Conservation (phyloP, 495 filamentous ascomycete species). For the Choiromyces venosus region DNA sequence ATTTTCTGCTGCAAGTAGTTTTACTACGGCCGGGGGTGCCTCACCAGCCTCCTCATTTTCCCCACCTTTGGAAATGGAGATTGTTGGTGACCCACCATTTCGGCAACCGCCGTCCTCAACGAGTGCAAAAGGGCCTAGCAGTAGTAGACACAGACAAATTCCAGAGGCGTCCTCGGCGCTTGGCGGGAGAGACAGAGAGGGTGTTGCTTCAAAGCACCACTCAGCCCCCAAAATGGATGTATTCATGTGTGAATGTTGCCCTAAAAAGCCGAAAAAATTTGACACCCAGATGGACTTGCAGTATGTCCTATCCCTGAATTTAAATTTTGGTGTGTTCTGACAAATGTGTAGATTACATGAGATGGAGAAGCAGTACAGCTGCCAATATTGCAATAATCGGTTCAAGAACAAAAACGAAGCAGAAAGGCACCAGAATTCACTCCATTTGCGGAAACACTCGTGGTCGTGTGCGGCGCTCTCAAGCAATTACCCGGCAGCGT, state of each 20-base stretch:
- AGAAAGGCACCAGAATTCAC: slow-evolving; percentile 92
- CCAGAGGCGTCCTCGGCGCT: slow-evolving; percentile 25
- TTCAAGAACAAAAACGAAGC: slow-evolving; percentile 99
- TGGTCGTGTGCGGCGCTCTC: slow-evolving; percentile 94
- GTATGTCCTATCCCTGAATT: slow-evolving; percentile 52
- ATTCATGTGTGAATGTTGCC: slow-evolving; percentile 91
- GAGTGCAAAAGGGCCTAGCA: slow-evolving; percentile 17
- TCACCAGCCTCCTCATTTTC: slow-evolving; percentile 40
- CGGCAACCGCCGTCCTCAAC: slow-evolving; percentile 24
- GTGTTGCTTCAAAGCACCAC: slow-evolving; percentile 26
- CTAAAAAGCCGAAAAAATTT: slow-evolving; percentile 98
- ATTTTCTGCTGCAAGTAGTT: slow-evolving; percentile 37
- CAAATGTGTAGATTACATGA: slow-evolving; percentile 59
- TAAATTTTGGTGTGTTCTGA: slow-evolving; percentile 13
- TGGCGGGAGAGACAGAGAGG: slow-evolving; percentile 29
- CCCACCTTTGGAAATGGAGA: slow-evolving; percentile 25
- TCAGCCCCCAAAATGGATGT: slow-evolving; percentile 36
- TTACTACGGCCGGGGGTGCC: slow-evolving; percentile 34
- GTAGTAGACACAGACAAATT: slow-evolving; percentile 31
- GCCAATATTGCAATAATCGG: slow-evolving; percentile 82
- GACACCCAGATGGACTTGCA: slow-evolving; percentile 76
- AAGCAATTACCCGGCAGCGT: slow-evolving; percentile 66
- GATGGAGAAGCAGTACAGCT: slow-evolving; percentile 93
- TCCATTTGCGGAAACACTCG: slow-evolving; percentile 90
- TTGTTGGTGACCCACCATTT: slow-evolving; percentile 20